phyloP scores from a whole-genome alignment of 192 early-diverging fungal species.

The Phlyctochytrium planicorne region DNA sequence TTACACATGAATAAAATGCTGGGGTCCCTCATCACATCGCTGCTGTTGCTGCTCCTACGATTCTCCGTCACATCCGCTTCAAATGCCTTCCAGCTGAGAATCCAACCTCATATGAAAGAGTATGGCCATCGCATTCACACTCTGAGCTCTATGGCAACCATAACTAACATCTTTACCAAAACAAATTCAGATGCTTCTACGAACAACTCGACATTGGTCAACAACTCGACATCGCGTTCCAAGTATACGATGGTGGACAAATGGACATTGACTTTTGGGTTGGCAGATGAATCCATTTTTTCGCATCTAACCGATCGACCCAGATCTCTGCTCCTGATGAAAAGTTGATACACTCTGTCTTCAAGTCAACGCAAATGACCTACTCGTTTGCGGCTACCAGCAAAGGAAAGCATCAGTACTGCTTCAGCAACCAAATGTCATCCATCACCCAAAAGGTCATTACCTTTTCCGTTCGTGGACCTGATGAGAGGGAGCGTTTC shows the following conservation, averaged over 20 bases:
- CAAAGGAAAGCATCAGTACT: slow-evolving; percentile 66
- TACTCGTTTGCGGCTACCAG: slow-evolving; percentile 44
- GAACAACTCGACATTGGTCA: slow-evolving; percentile 60
- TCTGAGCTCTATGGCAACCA: too few species aligned
- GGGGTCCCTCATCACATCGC: too few species aligned
- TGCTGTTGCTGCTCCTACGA: too few species aligned
- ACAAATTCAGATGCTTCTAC: slow-evolving; percentile 54
- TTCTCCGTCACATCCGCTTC: background rate
- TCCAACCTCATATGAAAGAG: slow-evolving; percentile 7
- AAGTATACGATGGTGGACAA: slow-evolving; percentile 66
- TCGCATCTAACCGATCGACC: background rate
- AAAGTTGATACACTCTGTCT: slow-evolving; percentile 21
- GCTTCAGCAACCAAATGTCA: slow-evolving; percentile 77
- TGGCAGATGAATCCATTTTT: slow-evolving; percentile 9
- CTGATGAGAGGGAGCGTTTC: slow-evolving; percentile 24
- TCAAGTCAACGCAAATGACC: slow-evolving; percentile 16
- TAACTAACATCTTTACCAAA: background rate
- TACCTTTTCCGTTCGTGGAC: slow-evolving; percentile 34
- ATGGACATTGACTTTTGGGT: slow-evolving; percentile 72
- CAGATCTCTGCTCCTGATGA: slow-evolving; percentile 31
- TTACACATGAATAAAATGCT: too few species aligned
- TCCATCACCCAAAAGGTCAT: slow-evolving; percentile 57
- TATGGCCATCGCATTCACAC: too few species aligned
- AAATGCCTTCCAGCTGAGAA: background rate
- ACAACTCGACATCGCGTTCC: slow-evolving; percentile 65